Evolutionary conservation across 345 rosid genomes (phyloP).

Genomic region (Lepidium africanum): DNA sequence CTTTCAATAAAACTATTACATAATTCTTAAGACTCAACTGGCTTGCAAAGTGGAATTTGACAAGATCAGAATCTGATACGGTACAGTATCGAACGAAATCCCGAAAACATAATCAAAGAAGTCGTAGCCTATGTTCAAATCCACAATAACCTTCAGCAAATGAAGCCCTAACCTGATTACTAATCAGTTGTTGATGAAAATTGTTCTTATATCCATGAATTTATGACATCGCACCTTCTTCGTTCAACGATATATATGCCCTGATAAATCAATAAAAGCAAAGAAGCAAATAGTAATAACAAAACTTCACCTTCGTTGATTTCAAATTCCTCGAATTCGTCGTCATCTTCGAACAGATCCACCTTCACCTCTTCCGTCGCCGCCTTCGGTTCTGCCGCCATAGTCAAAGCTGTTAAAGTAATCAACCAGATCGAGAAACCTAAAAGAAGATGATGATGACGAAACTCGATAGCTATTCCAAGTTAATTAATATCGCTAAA

Average conservation of each 20-base stretch:
- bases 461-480: no score
- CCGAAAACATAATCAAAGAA: no score
- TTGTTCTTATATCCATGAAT: not conserved
- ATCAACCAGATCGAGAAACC: not conserved
- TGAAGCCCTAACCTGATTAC: not conserved
- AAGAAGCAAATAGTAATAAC: not conserved
- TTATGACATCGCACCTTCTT: no score
- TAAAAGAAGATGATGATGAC: not conserved
- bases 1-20: no score
- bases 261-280: not conserved
- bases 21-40: no score
- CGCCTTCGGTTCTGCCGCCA: constrained; percentile 40
- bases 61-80: no score
- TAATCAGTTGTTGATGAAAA: not conserved
- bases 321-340: constrained; percentile 55
- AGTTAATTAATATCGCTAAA: no score
- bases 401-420: not conserved
- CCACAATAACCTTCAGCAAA: no score
- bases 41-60: no score
- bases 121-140: no score
- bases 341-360: constrained; percentile 89
- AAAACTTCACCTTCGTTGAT: not conserved
- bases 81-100: no score
- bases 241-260: no score
- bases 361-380: constrained; percentile 54